Evolutionary conservation across 805 yeast genomes (phyloP), one percentile per base, ranked within the genome.

Genomic region (Ogataea corticis): DNA sequence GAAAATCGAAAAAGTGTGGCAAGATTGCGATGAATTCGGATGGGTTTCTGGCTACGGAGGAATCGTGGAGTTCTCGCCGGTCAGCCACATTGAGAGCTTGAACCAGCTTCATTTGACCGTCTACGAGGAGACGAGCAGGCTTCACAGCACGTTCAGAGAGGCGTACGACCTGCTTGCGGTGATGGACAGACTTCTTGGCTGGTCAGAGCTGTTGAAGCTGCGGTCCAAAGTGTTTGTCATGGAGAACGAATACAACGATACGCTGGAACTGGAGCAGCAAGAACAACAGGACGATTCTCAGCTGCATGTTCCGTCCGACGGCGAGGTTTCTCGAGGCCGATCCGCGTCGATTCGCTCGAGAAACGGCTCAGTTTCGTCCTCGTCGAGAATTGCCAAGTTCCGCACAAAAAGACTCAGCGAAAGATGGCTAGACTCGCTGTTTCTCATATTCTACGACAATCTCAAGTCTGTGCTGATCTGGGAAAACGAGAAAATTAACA

Each of bases 191-290:
- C 67, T 73, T 18, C 70, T 83, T 33, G 97, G 97, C 3, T 92
- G 99, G 99, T 88, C 87, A 54, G 78, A 75, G 29, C 64, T 89
- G 29, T 72, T 91, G 52, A 70, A 72, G 45, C 58, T 83, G 31
- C 79, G 96, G 47, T 80, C 90, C 1, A 68, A 73, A 15, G 82
- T 86, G 0, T 92, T 92, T 66, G 80, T 88, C 9, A 92, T 92
- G 90, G 87, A 82, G 57, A 80, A 77, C 33, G 92, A 86, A 58
- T 80, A 81, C 54, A 52, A 62, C 39, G 57, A 56, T 35, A 44
- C 51, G n/a, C 45, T 52, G 16, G 48, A 52, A 25, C 48, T 45
- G 16, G 55, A 55, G 39, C 41, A 51, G 18, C 55, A 50, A 42
- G 52, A 33, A 38, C 45, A 40, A 42, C 51, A 17, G 28, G 30